Base-by-base conservation (phyloP, 2,329 filamentous ascomycete species). In the Monilinia vaccinii-corymbosi region DNA sequence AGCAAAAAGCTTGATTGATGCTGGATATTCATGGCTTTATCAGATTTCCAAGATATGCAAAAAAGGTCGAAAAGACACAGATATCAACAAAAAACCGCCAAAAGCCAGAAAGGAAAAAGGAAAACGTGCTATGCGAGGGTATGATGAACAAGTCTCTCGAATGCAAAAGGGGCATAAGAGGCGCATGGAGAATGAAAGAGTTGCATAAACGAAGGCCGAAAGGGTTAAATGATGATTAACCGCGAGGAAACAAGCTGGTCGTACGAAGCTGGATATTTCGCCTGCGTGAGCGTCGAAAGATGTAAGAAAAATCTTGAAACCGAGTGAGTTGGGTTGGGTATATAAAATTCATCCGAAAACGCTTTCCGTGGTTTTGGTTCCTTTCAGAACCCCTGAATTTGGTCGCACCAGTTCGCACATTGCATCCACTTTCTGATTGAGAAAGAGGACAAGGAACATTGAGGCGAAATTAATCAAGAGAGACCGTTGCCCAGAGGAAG, bases 281-380 rank as follows among this genome's bases (percentile, higher is more conserved):
- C 57, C 40, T 60, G 57, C 57, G 49, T 60, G 57, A 40, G 49
- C 42, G 40, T 55, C n/a, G 57, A 58, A 58, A 58, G 25, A 32
- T 58, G 31, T 58, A 52, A 34, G 18, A 18, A 52, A 52, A 31
- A 13, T 28, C 13, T 42, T 18, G 34, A 25, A 25, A 36, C n/a
- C 16, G 34, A 50, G 36, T 60, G 28, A 47, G 48, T 25, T 42
- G 42, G 36, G 11, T 28, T 55, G 49, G 49, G 49, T 59, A 59
- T 59, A 59, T 52, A 55, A 42, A 58, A 38, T 49, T 58, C 18
- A 50, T 50, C n/a, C 10, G 23, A 50, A 21, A 49, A 49, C 34
- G 31, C 31, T 50, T 40, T 32, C 44, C 31, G n/a, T 14, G 42
- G 31, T 21, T 40, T 40, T 57, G 36, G 36, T 32, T 36, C 23